Evolutionary conservation across 306 rosid genomes (phyloP).

Genomic region (Corylus americana): DNA sequence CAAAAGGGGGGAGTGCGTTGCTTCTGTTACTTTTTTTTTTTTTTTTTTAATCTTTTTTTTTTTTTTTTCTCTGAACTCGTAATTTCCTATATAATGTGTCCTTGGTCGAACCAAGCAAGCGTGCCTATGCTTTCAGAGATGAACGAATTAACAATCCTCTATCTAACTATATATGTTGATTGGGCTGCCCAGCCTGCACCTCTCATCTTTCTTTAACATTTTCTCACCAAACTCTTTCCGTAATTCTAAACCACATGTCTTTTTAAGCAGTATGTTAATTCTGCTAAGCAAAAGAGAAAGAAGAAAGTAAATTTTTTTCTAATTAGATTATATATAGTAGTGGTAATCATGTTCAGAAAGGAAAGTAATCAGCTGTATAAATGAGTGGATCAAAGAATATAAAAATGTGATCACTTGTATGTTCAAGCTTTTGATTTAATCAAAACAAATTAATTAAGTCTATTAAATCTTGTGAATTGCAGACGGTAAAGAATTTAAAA

Average conservation of each 20-base stretch:
- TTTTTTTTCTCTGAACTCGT: constrained; percentile 23
- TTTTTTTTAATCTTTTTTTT: not conserved
- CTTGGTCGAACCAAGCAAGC: constrained; percentile 54
- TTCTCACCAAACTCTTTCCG: not conserved
- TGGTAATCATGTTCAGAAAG: too few species aligned
- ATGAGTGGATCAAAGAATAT: not conserved
- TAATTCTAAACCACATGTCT: not conserved
- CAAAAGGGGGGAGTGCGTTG: constrained; percentile 30
- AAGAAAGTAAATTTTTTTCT: not conserved
- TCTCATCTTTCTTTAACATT: not conserved
- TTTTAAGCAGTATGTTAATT: not conserved
- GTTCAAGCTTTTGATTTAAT: not conserved
- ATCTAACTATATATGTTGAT: constrained; percentile 1
- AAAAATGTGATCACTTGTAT: not conserved
- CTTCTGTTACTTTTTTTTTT: constrained; percentile 9
- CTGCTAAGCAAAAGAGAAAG: not conserved
- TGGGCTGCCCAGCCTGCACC: constrained; percentile 8
- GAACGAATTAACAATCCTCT: constrained; percentile 19
- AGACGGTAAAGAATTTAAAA: not conserved
- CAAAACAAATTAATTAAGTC: not conserved
- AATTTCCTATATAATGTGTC: constrained; percentile 38
- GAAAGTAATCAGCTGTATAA: too few species aligned
- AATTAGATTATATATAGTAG: too few species aligned
- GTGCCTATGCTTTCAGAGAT: constrained; percentile 43
- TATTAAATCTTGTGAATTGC: not conserved